Evolutionary conservation across 345 rosid species (phyloP).

Genomic region (Lepidium aucheri): DNA sequence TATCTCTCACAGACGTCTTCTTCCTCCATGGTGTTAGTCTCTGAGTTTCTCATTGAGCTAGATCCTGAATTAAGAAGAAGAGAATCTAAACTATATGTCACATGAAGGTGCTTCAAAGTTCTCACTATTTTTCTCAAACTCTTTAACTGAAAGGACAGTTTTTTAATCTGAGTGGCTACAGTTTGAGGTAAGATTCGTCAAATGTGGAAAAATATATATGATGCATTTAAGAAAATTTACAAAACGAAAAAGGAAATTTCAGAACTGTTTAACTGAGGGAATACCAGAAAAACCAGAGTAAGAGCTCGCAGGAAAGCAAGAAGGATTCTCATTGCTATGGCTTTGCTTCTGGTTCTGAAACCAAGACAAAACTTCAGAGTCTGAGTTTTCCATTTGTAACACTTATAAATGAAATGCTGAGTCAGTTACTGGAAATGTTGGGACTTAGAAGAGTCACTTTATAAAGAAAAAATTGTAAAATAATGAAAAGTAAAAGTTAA

Average conservation of each 20-base stretch:
- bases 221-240: neutral
- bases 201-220: neutral
- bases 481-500: neutral
- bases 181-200: neutral
- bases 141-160: neutral
- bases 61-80: slow-evolving; percentile 13
- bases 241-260: neutral
- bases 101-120: neutral
- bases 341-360: slow-evolving; percentile 16
- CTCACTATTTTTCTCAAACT: neutral
- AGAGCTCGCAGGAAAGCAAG: slow-evolving; percentile 10
- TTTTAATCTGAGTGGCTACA: neutral
- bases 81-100: neutral
- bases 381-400: slow-evolving; percentile 13
- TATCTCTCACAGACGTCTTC: slow-evolving; percentile 13
- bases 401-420: slow-evolving; percentile 5
- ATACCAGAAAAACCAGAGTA: slow-evolving; percentile 12
- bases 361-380: slow-evolving; percentile 12
- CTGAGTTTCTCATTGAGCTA: slow-evolving; percentile 18
- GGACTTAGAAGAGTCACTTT: slow-evolving; percentile 7
- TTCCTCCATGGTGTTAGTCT: slow-evolving; percentile 1
- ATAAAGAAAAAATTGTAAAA: neutral
- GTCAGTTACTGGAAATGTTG: neutral
- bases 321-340: neutral
- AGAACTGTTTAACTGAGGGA: neutral